Percentiles rank a stretch among this genome's conserved stretches.
Evolutionary conservation across 148 eudicot genomes (phyloP).

Genomic region (Rhododendron molle): DNA sequence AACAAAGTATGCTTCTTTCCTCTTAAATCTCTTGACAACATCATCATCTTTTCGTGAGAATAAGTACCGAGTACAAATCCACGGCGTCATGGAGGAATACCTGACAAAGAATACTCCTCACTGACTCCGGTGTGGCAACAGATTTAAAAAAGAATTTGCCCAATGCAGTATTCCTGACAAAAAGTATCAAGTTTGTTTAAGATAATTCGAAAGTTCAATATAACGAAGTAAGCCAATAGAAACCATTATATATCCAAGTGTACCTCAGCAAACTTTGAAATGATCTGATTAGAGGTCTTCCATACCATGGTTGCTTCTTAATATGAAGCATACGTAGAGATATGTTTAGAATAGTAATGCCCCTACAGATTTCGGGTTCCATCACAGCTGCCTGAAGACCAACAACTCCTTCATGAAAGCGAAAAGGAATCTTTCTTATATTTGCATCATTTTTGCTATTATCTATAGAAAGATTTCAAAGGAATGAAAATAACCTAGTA

Average conservation of each 20-base stretch:
- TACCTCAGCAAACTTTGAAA: conserved; percentile 86
- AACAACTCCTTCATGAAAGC: conserved; percentile 58
- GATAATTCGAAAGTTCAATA: background rate
- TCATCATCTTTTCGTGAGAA: background rate
- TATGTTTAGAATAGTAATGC: conserved; percentile 70
- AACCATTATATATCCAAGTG: conserved; percentile 8
- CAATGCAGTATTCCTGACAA: conserved; percentile 67
- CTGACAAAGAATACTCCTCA: conserved; percentile 85
- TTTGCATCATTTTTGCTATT: background rate
- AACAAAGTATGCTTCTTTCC: background rate
- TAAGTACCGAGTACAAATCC: background rate
- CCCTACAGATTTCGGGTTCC: conserved; percentile 71
- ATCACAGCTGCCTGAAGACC: conserved; percentile 92
- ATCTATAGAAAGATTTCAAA: background rate
- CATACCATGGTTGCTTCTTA: conserved; percentile 78
- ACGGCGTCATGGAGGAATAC: conserved; percentile 24
- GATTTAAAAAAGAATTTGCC: conserved; percentile 71
- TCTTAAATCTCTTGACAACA: background rate
- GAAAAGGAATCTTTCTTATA: background rate
- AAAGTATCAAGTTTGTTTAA: conserved; percentile 13
- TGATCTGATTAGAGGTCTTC: conserved; percentile 67
- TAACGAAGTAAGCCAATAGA: background rate
- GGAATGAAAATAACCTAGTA: background rate
- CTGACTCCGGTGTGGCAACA: conserved; percentile 78
- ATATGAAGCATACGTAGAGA: conserved; percentile 96